These are phyloP conservation scores for Stachybotrys chlorohalonatus DNA, from an alignment of 2,329 filamentous ascomycete genomes.

Conservation along the genomic window DNA sequence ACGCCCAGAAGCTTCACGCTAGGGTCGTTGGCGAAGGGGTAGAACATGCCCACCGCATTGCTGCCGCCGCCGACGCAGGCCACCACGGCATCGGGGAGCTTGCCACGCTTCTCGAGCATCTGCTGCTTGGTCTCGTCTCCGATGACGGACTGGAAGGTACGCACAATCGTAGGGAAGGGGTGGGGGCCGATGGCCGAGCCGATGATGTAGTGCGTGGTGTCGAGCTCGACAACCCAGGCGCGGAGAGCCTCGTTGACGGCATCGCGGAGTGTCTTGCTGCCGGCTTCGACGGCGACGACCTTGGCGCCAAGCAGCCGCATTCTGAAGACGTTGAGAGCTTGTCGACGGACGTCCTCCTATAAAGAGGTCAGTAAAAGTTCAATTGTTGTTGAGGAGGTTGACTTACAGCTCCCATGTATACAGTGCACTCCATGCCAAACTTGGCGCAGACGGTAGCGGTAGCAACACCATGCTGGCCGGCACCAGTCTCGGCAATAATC, in stretches of 20 bases:
- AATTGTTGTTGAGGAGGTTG: neutral
- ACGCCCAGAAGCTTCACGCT: slow-evolving; percentile 86
- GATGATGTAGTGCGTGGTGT: slow-evolving; percentile 96
- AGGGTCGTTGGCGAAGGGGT: slow-evolving; percentile 80
- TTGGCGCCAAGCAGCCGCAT: slow-evolving; percentile 93
- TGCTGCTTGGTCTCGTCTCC: slow-evolving; percentile 90
- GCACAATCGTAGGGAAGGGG: slow-evolving; percentile 94
- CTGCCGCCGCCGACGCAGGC: slow-evolving; percentile 93
- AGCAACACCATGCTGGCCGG: slow-evolving; percentile 94
- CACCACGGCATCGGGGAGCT: slow-evolving; percentile 90
- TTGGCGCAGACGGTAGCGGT: slow-evolving; percentile 97
- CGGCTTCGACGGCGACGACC: slow-evolving; percentile 87
- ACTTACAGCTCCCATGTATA: slow-evolving; percentile 84
- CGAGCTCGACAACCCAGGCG: slow-evolving; percentile 85
- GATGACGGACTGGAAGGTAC: slow-evolving; percentile 96
- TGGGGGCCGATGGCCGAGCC: slow-evolving; percentile 96
- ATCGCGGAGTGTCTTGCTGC: slow-evolving; percentile 72
- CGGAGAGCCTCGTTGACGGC: slow-evolving; percentile 94
- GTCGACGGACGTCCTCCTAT: slow-evolving; percentile 82
- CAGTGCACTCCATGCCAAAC: slow-evolving; percentile 95
- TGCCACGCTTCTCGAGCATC: slow-evolving; percentile 74
- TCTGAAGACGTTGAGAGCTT: slow-evolving; percentile 95
- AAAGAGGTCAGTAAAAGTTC: slow-evolving; percentile 10
- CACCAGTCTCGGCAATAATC: slow-evolving; percentile 96
- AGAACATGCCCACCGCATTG: slow-evolving; percentile 97